These are phyloP conservation scores for Epicoccum nigrum DNA, from an alignment of 2,329 filamentous ascomycete species.

Conservation along the genomic window DNA sequence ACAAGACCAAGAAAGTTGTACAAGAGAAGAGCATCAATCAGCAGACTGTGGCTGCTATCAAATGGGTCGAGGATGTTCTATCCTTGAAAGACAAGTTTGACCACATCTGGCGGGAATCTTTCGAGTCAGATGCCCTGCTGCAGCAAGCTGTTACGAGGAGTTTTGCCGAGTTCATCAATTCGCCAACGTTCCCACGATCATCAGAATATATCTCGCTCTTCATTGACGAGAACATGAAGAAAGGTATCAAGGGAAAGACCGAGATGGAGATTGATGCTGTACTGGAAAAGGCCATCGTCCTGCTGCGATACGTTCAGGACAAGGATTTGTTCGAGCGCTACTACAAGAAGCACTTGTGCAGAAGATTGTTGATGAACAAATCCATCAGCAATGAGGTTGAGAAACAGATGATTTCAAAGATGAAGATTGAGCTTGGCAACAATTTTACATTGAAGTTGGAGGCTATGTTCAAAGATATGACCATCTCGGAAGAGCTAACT, in stretches of 20 bases:
- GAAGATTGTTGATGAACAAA: conserved; percentile 84
- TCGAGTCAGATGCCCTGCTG: conserved; percentile 75
- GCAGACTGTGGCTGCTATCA: conserved; percentile 84
- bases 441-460: conserved; percentile 93
- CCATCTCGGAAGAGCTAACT: conserved; percentile 82
- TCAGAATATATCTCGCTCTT: conserved; percentile 95
- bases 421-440: conserved; percentile 96
- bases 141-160: conserved; percentile 84
- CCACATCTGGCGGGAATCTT: conserved; percentile 73
- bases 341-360: conserved; percentile 95
- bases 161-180: conserved; percentile 91
- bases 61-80: conserved; percentile 94
- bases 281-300: conserved; percentile 85
- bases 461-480: conserved; percentile 97
- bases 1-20: conserved; percentile 53
- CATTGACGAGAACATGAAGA: conserved; percentile 95
- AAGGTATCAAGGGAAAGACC: conserved; percentile 90
- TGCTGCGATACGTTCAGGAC: conserved; percentile 87
- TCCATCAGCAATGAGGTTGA: conserved; percentile 91
- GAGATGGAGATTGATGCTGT: conserved; percentile 84
- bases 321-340: conserved; percentile 96
- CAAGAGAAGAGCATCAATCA: conserved; percentile 67
- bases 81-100: conserved; percentile 89
- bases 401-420: conserved; percentile 92
- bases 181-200: conserved; percentile 70